Evolutionary conservation across 345 rosid genomes (phyloP).

Genomic region (Mallotus nudiflorus): DNA sequence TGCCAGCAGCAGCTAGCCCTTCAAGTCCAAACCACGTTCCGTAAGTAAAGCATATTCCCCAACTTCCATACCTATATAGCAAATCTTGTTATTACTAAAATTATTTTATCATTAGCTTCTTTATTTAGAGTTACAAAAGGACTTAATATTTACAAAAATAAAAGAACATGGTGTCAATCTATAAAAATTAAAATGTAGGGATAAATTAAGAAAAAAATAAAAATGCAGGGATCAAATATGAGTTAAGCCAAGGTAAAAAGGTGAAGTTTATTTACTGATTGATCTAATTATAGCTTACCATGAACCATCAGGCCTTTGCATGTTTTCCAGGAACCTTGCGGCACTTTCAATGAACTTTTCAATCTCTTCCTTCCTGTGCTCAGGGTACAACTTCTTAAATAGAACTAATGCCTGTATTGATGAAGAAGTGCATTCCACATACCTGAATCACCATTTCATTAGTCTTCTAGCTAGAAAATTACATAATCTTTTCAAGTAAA

Average conservation of each 20-base stretch:
- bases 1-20: conserved; percentile 28
- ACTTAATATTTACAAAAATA: no score
- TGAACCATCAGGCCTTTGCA: conserved; percentile 26
- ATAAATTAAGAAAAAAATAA: no score
- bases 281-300: conserved; percentile 16
- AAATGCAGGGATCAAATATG: no score
- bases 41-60: conserved; percentile 31
- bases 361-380: conserved; percentile 22
- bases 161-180: no score
- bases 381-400: conserved; percentile 24
- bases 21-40: conserved; percentile 25
- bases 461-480: neutral
- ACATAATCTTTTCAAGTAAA: neutral
- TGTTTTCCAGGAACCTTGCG: conserved; percentile 10
- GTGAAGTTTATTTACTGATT: no score
- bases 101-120: no score
- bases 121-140: no score
- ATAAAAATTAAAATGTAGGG: no score
- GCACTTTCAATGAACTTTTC: conserved; percentile 17
- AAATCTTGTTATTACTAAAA: neutral
- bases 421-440: conserved; percentile 30
- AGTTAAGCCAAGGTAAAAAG: no score
- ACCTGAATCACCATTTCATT: conserved; percentile 1
- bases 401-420: conserved; percentile 16
- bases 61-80: conserved; percentile 24